A percentile compares a stretch with the other conserved stretches of the same genome.
Evolutionary conservation across 371 early-diverging fungal species (phyloP).

Genomic region (Parasitella parasitica): DNA sequence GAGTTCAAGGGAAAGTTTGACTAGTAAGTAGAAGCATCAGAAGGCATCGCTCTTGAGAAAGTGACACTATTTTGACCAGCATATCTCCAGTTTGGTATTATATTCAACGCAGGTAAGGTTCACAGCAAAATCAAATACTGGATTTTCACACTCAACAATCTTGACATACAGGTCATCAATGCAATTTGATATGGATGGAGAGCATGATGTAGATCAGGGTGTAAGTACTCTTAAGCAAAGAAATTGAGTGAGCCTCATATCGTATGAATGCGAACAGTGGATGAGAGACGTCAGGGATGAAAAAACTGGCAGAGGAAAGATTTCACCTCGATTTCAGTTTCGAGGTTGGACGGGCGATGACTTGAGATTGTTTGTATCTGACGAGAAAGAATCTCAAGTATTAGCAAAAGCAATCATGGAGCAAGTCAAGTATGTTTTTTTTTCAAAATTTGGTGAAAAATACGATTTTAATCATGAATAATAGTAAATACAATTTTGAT

Average conservation of each 20-base stretch:
- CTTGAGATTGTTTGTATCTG: constrained; percentile 32
- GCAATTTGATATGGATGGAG: constrained; percentile 47
- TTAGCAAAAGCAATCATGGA: constrained; percentile 35
- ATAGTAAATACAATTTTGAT: constrained; percentile 50
- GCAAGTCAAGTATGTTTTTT: constrained; percentile 37
- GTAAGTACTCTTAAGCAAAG: constrained; percentile 18
- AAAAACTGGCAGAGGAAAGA: constrained; percentile 28
- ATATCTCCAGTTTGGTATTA: constrained; percentile 64
- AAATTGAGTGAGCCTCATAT: not conserved
- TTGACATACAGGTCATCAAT: constrained; percentile 11
- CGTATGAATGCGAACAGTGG: constrained; percentile 36
- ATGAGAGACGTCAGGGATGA: constrained; percentile 49
- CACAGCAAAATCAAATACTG: too few species aligned
- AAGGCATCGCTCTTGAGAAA: not conserved
- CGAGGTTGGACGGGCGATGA: constrained; percentile 46
- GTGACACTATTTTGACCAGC: constrained; percentile 14
- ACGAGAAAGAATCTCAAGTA: constrained; percentile 14
- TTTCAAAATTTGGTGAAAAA: too few species aligned
- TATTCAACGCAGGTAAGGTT: constrained; percentile 32
- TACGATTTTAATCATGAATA: too few species aligned
- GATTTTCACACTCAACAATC: too few species aligned
- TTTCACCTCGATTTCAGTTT: constrained; percentile 61
- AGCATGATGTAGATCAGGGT: constrained; percentile 59
- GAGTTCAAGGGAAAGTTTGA: constrained; percentile 67
- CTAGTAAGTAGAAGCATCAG: constrained; percentile 35